Percentiles rank a stretch among this genome's conserved stretches.
Conservation (phyloP, 371 early-diverging fungal species). For the Mucor saturninus region DNA sequence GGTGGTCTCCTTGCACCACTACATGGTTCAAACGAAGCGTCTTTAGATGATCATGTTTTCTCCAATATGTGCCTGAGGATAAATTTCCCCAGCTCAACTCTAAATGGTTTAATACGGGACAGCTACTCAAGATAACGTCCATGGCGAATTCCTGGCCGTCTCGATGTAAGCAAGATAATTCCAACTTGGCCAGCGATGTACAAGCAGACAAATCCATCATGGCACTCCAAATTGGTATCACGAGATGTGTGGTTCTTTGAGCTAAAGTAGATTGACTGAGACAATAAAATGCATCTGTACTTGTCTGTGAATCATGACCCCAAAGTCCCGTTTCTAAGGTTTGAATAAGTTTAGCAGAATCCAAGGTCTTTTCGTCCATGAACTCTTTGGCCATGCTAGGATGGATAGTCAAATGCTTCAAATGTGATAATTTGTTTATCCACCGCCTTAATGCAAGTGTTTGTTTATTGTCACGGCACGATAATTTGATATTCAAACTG, state of each 20-base stretch:
- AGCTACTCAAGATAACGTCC: conserved; percentile 1
- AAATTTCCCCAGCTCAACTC: not conserved
- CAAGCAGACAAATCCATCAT: not conserved
- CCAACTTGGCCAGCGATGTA: not conserved
- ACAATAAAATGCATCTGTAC: conserved; percentile 1
- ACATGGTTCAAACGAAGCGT: conserved; percentile 4
- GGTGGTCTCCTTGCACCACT: not conserved
- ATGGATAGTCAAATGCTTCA: conserved; percentile 4
- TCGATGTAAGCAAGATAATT: not conserved
- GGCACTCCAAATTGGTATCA: conserved; percentile 12
- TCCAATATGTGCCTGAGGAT: not conserved
- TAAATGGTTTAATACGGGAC: not conserved
- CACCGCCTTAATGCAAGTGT: conserved; percentile 1
- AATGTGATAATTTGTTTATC: not conserved
- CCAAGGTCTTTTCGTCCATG: conserved; percentile 3
- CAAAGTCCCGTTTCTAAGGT: conserved; percentile 3
- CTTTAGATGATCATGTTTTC: not conserved
- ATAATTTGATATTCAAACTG: not conserved
- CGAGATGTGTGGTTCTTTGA: not conserved
- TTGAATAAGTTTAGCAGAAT: not conserved
- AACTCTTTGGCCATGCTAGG: conserved; percentile 11
- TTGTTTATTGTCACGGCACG: not conserved
- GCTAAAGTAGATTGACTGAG: not conserved
- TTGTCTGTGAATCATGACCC: conserved; percentile 1
- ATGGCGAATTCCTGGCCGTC: not conserved